A percentile compares a stretch with the other conserved stretches of the same genome.
phyloP scores from a whole-genome alignment of 1,284 basidiomycete species.

The Pseudozyma pruni region DNA sequence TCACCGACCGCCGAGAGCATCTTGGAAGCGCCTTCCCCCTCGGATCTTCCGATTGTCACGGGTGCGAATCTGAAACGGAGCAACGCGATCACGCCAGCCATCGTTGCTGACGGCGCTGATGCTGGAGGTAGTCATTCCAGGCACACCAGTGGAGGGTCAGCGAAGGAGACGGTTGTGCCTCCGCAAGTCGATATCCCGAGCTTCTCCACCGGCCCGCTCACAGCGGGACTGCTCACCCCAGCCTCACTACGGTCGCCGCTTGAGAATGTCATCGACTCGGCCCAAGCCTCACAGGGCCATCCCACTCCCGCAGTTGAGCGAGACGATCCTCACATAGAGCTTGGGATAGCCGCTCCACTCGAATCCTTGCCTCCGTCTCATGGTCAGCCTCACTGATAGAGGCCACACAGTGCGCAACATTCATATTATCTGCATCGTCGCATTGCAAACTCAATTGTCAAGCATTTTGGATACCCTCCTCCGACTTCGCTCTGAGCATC shows the following conservation, averaged over 20 bases:
- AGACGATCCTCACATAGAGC: conserved; percentile 5
- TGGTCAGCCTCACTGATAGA: neutral
- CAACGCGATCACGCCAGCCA: conserved; percentile 46
- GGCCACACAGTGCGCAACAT: too few species aligned
- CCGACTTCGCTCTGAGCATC: too few species aligned
- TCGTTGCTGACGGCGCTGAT: conserved; percentile 2
- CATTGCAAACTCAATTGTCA: too few species aligned
- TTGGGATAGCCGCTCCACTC: neutral
- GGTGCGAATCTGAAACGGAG: conserved; percentile 41
- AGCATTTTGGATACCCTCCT: too few species aligned
- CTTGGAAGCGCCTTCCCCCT: conserved; percentile 22
- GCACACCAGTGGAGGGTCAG: conserved; percentile 5
- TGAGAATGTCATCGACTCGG: conserved; percentile 35
- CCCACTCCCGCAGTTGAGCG: conserved; percentile 27
- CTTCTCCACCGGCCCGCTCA: conserved; percentile 17
- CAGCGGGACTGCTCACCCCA: conserved; percentile 24
- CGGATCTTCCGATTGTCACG: conserved; percentile 32
- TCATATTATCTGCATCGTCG: too few species aligned
- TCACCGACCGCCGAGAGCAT: conserved; percentile 13
- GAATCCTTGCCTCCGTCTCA: neutral
- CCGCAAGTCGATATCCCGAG: neutral
- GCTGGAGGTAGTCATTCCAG: conserved; percentile 1
- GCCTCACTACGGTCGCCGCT: conserved; percentile 32
- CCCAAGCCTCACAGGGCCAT: conserved; percentile 40
- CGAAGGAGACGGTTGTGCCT: neutral